Evolutionary conservation across 2,329 filamentous ascomycete genomes (phyloP).

Genomic region (Aspergillus aculeatinus): DNA sequence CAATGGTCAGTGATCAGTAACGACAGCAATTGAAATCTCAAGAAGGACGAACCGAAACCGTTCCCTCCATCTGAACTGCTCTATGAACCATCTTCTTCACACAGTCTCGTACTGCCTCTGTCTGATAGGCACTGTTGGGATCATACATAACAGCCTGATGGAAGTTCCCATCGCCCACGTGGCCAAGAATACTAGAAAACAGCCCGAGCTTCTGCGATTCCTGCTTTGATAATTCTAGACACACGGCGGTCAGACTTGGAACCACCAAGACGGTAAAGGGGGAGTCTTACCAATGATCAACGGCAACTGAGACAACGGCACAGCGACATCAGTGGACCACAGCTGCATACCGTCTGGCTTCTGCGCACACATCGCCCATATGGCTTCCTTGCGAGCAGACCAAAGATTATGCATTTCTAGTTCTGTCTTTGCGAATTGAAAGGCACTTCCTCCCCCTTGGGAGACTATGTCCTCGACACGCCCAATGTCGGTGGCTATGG

Average conservation of each 20-base stretch:
- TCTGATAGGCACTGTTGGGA: constrained; percentile 63
- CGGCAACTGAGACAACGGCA: constrained; percentile 55
- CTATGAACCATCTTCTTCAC: constrained; percentile 83
- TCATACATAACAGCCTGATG: constrained; percentile 88
- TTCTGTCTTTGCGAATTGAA: constrained; percentile 52
- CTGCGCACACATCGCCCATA: constrained; percentile 58
- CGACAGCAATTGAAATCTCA: background rate
- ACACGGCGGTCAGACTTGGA: too few species aligned
- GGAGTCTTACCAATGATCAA: constrained; percentile 58
- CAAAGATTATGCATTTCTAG: constrained; percentile 54
- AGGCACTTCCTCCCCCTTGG: constrained; percentile 34
- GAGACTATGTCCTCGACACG: constrained; percentile 62
- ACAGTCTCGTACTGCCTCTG: constrained; percentile 70
- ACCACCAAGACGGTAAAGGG: background rate
- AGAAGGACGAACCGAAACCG: constrained; percentile 59
- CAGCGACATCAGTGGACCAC: constrained; percentile 60
- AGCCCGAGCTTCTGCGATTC: constrained; percentile 80
- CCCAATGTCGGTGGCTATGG: constrained; percentile 70
- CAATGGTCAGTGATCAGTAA: background rate
- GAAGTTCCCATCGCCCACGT: constrained; percentile 90
- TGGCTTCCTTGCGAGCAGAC: constrained; percentile 56
- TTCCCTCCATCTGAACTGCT: constrained; percentile 86
- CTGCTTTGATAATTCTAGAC: constrained; percentile 80
- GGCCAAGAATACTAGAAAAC: constrained; percentile 80
- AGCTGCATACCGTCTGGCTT: constrained; percentile 53